Base-by-base conservation (phyloP, 2,329 filamentous ascomycete genomes). In the Xylariaceae sp. region DNA sequence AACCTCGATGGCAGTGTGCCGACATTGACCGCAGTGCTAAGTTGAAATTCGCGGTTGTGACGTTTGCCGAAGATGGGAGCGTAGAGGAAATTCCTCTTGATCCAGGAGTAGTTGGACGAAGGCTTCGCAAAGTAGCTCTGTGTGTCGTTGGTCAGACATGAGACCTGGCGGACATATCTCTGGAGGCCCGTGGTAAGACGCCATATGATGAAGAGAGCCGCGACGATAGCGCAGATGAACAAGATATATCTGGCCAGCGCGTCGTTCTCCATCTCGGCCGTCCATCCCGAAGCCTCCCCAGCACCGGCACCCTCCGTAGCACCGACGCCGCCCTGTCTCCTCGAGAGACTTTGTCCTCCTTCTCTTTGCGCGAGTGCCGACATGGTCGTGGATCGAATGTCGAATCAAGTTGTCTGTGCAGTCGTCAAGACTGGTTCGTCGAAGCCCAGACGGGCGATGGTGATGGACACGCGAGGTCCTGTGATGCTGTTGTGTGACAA, bases 1-100 rank as follows among this genome's bases (percentile, higher is more conserved):
- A 89, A 78, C 31, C 86, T 68, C n/a, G 82, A 83, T 0, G 86
- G 86, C 13, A 93, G 63, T 0, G 85, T 90, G 42, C 86, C 83
- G 35, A 86, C 75, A 45, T 79, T 79, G 52, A 85, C 60, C 6
- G 79, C 80, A 13, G 67, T 67, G 15, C 77, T 80, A 11, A 88
- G 59, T 51, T 81, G 77, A 44, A 86, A 71, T 51, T 84, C 80
- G 17, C 75, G 67, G 50, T 92, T 92, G 60, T 92, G 86, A 50
- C 85, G 72, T 52, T 84, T 84, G 35, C 70, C 71, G 50, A 78
- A 74, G 13, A 93, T 60, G 5, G 86, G 86, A 1, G 86, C 80
- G 52, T 79, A 80, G 13, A 81, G 60, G 14, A 86, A 43, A 45
- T 83, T 70, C 52, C 72, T 75, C 64, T 84, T 81, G 44, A 86